Evolutionary conservation across 176 grass and related monocot genomes (phyloP).

Genomic region (Eleusine indica): DNA sequence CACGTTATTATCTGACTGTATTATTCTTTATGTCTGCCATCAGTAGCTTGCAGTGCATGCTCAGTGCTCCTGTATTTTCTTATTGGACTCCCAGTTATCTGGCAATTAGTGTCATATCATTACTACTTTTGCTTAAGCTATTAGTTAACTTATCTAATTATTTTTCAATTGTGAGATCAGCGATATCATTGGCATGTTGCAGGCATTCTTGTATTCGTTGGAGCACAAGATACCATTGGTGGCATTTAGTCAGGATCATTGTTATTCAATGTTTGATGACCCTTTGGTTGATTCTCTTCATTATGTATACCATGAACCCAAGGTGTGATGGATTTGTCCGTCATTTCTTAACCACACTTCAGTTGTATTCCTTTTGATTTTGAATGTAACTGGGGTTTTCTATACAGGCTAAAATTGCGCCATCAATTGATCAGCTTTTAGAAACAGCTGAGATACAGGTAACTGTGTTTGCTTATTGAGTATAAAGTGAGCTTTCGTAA

Average conservation of each 20-base stretch:
- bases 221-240: constrained; percentile 84
- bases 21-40: background rate
- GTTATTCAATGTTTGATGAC: constrained; percentile 86
- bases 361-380: constrained; percentile 29
- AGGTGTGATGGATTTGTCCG: constrained; percentile 50
- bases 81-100: background rate
- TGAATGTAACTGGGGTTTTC: constrained; percentile 40
- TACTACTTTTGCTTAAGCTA: background rate
- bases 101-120: background rate
- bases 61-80: background rate
- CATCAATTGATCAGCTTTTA: constrained; percentile 78
- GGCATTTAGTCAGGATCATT: constrained; percentile 90
- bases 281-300: constrained; percentile 91
- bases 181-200: constrained; percentile 40
- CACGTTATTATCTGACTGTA: background rate
- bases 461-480: background rate
- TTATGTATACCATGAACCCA: constrained; percentile 84
- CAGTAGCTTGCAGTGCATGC: background rate
- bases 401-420: constrained; percentile 78
- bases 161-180: constrained; percentile 21
- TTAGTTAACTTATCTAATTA: background rate
- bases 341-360: constrained; percentile 24
- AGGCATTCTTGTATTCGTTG: constrained; percentile 86
- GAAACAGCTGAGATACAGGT: constrained; percentile 82
- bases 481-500: constrained; percentile 15